Conservation (phyloP, 441 rosid species). For the Monsonia emarginata region DNA sequence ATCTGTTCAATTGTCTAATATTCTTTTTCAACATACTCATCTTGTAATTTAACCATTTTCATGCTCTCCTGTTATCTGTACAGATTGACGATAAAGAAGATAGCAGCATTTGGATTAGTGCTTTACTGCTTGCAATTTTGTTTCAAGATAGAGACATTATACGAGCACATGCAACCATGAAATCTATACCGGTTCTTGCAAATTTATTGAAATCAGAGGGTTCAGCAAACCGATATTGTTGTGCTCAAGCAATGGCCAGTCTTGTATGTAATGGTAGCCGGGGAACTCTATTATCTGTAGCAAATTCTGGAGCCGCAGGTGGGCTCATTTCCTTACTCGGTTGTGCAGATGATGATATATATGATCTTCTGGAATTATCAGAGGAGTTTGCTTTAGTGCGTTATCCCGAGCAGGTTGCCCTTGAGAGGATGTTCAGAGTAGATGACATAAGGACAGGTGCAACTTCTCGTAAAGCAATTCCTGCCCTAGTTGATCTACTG, state of each 20-base stretch:
- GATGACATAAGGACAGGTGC: constrained; percentile 98
- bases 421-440: constrained; percentile 95
- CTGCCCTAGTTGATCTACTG: constrained; percentile 90
- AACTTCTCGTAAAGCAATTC: constrained; percentile 94
- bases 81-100: constrained; percentile 90
- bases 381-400: constrained; percentile 68
- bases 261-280: constrained; percentile 95
- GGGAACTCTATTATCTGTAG: constrained; percentile 95
- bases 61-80: constrained; percentile 7
- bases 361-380: too few relatives aligned
- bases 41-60: constrained; percentile 5
- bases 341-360: too few relatives aligned
- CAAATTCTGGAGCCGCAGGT: constrained; percentile 90
- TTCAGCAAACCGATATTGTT: constrained; percentile 77
- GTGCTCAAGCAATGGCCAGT: constrained; percentile 92
- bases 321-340: constrained; percentile 94
- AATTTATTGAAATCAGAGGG: constrained; percentile 92
- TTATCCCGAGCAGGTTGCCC: constrained; percentile 97
- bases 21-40: background rate
- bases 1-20: background rate
- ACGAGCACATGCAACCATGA: constrained; percentile 81
- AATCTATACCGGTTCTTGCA: constrained; percentile 78
- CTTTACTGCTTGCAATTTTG: constrained; percentile 81
- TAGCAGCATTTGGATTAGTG: constrained; percentile 88
- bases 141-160: constrained; percentile 97